phyloP scores from a whole-genome alignment of 2,329 filamentous ascomycete genomes.

The Huntiella abstrusa region DNA sequence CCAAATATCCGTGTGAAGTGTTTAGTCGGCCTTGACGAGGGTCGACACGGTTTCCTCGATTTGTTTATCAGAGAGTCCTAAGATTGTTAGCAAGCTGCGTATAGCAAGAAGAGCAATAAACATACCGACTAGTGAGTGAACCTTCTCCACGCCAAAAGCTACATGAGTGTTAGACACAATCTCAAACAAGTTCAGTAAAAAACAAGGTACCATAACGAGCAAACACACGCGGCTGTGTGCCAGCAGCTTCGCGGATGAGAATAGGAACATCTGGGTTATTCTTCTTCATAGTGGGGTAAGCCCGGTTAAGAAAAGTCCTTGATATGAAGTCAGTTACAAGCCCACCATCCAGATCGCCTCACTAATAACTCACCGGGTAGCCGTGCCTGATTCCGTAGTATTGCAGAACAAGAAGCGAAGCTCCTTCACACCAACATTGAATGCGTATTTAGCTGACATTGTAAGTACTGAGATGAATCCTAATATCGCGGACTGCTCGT shows the following conservation, averaged over 20 bases:
- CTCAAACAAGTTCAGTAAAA: background rate
- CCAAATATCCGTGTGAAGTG: background rate
- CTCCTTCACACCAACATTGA: constrained; percentile 77
- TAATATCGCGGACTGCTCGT: too few species aligned
- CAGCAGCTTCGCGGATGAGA: constrained; percentile 78
- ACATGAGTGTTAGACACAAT: background rate
- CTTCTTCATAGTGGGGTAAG: constrained; percentile 98
- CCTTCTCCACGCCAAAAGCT: constrained; percentile 40
- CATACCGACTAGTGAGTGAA: constrained; percentile 33
- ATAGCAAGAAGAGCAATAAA: constrained; percentile 13
- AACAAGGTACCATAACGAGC: constrained; percentile 67
- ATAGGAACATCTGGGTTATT: constrained; percentile 91
- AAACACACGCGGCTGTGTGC: constrained; percentile 69
- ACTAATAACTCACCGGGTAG: constrained; percentile 45
- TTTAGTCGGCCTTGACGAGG: constrained; percentile 27
- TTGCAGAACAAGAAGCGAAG: constrained; percentile 96
- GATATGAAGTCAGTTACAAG: background rate
- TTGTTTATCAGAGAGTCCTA: constrained; percentile 38
- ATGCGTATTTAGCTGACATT: constrained; percentile 58
- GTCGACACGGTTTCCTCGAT: constrained; percentile 39
- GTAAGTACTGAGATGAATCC: background rate
- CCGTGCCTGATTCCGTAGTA: constrained; percentile 74
- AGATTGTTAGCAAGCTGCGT: background rate
- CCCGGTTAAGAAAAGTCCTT: constrained; percentile 75
- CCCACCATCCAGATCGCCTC: background rate